Base-by-base conservation (phyloP, 179 eudicot genomes). In the Vitellaria paradoxa region DNA sequence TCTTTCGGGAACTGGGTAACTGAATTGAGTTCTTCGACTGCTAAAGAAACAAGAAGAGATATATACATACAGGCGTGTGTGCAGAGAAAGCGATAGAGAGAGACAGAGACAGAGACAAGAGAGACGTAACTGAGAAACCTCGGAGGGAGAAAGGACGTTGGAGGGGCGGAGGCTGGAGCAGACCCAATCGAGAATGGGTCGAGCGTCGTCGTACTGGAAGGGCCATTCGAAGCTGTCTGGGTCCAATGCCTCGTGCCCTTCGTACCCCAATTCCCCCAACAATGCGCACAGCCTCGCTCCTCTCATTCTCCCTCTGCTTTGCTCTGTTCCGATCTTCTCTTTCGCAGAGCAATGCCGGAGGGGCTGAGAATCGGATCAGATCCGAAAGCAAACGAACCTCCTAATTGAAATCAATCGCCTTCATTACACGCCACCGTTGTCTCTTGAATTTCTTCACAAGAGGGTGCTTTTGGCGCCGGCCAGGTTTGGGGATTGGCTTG, bases 171-270 rank as follows among this genome's bases (percentile, higher is more conserved):
- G 97, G 81, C 89, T 91, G 23, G 95, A 91, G 80, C 98, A 96
- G 64, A 96, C 84, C 99, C 99, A 96, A 63, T 91, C 91, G 75
- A 96, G 98, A 12, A 96, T 82, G 53, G 99, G 97, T 0, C 97
- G 90, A 81, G 88, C 93, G 71, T 96, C 97, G 65, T 95, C 98
- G 88, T 95, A 95, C 80, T 96, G 98, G 61, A 93, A 96, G 1
- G 99, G 97, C 99, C 99, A 96, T 68, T 96, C 99, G 74, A 96
- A 93, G 83, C 98, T 96, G 85, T 93, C 99, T 7, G 92, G 93
- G 87, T 96, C 99, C 53, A 91, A 68, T 21, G 82, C 82, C 15
- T 70, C 83, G 82, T 84, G 89, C 2, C 89, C 97, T 77, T 87
- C 89, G 83, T 74, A 93, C 14, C 99, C 99, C 83, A 96, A 82